Evolutionary conservation across 148 eudicot species (phyloP).

Genomic region (Linanthus parryae): DNA sequence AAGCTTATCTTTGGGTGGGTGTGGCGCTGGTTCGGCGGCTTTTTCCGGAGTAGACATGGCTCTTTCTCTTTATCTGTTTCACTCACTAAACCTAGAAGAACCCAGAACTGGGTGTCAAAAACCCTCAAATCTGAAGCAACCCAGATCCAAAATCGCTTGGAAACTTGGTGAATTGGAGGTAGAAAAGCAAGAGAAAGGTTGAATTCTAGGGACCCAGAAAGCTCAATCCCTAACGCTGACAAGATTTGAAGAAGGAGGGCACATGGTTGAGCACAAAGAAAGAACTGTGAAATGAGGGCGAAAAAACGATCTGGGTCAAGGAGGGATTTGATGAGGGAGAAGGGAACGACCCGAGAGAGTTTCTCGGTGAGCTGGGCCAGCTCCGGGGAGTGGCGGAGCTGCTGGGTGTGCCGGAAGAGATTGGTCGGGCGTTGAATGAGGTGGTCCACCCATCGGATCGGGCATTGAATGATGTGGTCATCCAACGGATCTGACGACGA

Average conservation of each 20-base stretch:
- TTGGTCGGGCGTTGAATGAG: too few species aligned
- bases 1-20: constrained; percentile 91
- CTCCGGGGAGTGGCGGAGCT: too few species aligned
- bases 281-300: too few species aligned
- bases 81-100: not conserved
- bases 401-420: too few species aligned
- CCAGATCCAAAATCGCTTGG: constrained; percentile 11
- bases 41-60: constrained; percentile 47
- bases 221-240: not conserved
- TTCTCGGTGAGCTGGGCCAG: too few species aligned
- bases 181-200: not conserved
- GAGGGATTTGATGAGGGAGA: too few species aligned
- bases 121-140: constrained; percentile 6
- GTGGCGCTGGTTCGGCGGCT: constrained; percentile 68
- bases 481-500: too few species aligned
- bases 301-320: too few species aligned
- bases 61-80: constrained; percentile 10
- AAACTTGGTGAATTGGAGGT: not conserved
- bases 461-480: too few species aligned
- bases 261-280: too few species aligned
- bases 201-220: not conserved
- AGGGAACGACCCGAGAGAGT: too few species aligned
- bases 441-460: too few species aligned
- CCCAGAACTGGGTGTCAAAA: not conserved
- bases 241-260: not conserved